A percentile compares a stretch with the other conserved stretches of the same genome.
phyloP scores from a whole-genome alignment of 176 grass and related monocot genomes.

The Lolium perenne region DNA sequence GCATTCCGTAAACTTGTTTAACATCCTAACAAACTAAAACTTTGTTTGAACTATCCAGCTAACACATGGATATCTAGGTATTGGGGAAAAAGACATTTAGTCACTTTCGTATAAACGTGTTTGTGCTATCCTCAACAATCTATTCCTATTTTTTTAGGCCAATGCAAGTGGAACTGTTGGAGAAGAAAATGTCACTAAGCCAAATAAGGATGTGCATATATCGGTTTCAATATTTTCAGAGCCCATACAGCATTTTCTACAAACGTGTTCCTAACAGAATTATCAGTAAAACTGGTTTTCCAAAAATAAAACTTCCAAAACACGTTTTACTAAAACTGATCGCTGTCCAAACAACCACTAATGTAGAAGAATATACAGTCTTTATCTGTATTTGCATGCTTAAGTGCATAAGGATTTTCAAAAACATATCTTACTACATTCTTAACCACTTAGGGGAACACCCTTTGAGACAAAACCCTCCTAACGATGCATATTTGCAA shows the following conservation, averaged over 20 bases:
- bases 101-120: background rate
- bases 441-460: background rate
- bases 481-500: background rate
- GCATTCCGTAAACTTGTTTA: background rate
- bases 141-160: background rate
- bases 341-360: background rate
- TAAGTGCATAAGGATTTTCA: background rate
- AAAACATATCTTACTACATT: background rate
- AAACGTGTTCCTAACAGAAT: background rate
- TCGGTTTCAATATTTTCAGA: too few relatives aligned
- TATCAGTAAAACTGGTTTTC: background rate
- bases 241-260: background rate
- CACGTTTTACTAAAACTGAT: background rate
- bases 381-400: background rate
- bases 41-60: background rate
- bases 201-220: too few relatives aligned
- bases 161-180: background rate
- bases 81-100: background rate
- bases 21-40: background rate
- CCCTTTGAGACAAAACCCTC: background rate
- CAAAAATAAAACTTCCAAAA: background rate
- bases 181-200: too few relatives aligned
- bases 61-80: background rate
- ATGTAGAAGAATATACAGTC: constrained; percentile 12
- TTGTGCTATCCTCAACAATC: background rate